Conservation (phyloP, 1,139 yeast genomes). For the Taphrina betulina region DNA sequence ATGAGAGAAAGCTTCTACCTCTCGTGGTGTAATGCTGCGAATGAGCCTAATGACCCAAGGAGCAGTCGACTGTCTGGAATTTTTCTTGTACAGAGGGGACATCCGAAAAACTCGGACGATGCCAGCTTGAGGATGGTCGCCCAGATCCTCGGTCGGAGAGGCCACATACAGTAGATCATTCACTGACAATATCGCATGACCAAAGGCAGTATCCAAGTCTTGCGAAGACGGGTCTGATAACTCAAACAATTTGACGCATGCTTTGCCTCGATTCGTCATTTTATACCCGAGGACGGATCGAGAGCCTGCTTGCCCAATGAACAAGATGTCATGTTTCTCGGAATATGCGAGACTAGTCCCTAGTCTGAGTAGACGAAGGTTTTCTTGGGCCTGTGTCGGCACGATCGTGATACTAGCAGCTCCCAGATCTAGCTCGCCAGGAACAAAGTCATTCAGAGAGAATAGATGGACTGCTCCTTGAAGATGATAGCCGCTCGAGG, state of each 20-base stretch:
- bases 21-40: constrained; percentile 5
- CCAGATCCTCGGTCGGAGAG: neutral
- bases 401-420: neutral
- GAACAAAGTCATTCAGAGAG: neutral
- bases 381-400: neutral
- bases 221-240: constrained; percentile 13
- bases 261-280: neutral
- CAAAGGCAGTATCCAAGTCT: constrained; percentile 19
- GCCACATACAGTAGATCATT: constrained; percentile 18
- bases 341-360: neutral
- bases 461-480: constrained; percentile 16
- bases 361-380: neutral
- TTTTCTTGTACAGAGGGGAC: constrained; percentile 7
- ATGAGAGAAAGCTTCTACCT: neutral
- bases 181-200: constrained; percentile 3
- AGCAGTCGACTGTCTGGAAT: neutral
- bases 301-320: constrained; percentile 2
- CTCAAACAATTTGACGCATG: constrained; percentile 1
- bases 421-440: neutral
- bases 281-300: constrained; percentile 6
- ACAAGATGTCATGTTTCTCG: constrained; percentile 1
- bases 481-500: constrained; percentile 9
- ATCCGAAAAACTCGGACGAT: constrained; percentile 14
- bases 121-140: constrained; percentile 7
- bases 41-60: constrained; percentile 21